These are phyloP conservation scores for Fusarium euwallaceae DNA, from an alignment of 2,329 filamentous ascomycete genomes.

Conservation along the genomic window DNA sequence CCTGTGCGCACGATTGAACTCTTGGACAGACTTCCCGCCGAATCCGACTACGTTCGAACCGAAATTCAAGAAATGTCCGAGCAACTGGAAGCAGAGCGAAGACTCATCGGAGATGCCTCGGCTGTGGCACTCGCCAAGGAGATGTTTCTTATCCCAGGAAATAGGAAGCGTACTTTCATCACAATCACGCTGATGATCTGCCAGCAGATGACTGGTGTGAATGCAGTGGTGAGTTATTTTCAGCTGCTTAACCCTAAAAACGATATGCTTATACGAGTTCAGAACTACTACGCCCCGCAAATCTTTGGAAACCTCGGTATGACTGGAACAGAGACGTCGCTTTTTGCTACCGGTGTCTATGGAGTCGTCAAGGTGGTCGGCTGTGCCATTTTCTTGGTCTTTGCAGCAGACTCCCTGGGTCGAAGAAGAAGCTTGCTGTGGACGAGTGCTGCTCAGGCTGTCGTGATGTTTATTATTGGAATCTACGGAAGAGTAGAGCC, in stretches of 20 bases:
- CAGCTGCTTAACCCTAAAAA: not conserved
- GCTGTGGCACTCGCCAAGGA: not conserved
- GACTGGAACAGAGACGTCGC: constrained; percentile 64
- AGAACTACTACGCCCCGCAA: constrained; percentile 75
- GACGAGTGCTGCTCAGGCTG: not conserved
- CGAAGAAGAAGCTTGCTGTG: constrained; percentile 67
- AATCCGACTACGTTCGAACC: not conserved
- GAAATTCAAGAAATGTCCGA: not conserved
- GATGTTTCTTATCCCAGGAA: not conserved
- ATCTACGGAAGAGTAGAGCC: not conserved
- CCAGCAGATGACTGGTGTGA: not conserved
- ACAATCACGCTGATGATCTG: not conserved
- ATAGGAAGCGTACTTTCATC: not conserved
- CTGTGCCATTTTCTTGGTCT: constrained; percentile 73
- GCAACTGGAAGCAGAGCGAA: not conserved
- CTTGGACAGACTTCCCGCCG: not conserved
- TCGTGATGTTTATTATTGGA: not conserved
- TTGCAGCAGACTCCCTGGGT: constrained; percentile 76
- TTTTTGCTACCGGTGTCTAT: constrained; percentile 81
- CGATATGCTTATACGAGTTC: not conserved
- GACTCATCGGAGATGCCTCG: not conserved
- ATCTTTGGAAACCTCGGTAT: constrained; percentile 77
- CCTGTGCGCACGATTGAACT: not conserved
- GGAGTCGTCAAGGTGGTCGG: constrained; percentile 77
- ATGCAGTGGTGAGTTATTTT: not conserved